phyloP scores from a whole-genome alignment of 2,329 filamentous ascomycete species.

The Exophiala viscosa region DNA sequence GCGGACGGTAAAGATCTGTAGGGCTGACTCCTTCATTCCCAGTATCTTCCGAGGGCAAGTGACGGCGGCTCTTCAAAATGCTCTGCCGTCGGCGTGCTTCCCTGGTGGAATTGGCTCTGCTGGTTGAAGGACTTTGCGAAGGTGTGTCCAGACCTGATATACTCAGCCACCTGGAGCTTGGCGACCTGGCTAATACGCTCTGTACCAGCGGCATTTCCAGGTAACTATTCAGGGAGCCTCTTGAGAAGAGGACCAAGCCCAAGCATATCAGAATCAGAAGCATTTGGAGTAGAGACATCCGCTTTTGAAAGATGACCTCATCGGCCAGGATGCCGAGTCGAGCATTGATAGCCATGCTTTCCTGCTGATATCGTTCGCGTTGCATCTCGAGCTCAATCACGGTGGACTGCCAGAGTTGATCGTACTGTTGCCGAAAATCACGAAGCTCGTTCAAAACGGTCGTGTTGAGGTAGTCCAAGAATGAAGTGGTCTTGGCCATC shows the following conservation, averaged over 20 bases:
- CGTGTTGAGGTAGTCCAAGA: slow-evolving; percentile 78
- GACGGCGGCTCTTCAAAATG: slow-evolving; percentile 26
- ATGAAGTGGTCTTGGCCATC: slow-evolving; percentile 73
- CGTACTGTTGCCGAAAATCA: slow-evolving; percentile 78
- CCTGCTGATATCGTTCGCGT: slow-evolving; percentile 75
- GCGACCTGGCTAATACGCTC: slow-evolving; percentile 44
- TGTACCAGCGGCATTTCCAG: slow-evolving; percentile 47
- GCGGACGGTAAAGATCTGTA: slow-evolving; percentile 22
- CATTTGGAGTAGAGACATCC: slow-evolving; percentile 89
- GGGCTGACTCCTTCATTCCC: slow-evolving; percentile 16
- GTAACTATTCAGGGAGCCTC: slow-evolving; percentile 41
- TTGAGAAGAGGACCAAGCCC: slow-evolving; percentile 75
- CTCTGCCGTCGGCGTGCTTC: slow-evolving; percentile 13
- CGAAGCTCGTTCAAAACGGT: slow-evolving; percentile 80
- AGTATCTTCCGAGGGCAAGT: slow-evolving; percentile 25
- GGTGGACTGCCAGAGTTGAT: slow-evolving; percentile 94
- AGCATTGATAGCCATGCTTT: slow-evolving; percentile 75
- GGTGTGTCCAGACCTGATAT: slow-evolving; percentile 16
- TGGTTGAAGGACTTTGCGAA: slow-evolving; percentile 13
- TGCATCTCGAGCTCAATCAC: slow-evolving; percentile 87
- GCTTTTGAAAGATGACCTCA: slow-evolving; percentile 77
- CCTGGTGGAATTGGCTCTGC: slow-evolving; percentile 15
- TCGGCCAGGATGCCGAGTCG: slow-evolving; percentile 88
- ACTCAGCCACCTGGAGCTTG: slow-evolving; percentile 33
- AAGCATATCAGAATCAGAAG: slow-evolving; percentile 83